phyloP scores from a whole-genome alignment of 2,329 filamentous ascomycete genomes.

The Bipolaris bicolor region DNA sequence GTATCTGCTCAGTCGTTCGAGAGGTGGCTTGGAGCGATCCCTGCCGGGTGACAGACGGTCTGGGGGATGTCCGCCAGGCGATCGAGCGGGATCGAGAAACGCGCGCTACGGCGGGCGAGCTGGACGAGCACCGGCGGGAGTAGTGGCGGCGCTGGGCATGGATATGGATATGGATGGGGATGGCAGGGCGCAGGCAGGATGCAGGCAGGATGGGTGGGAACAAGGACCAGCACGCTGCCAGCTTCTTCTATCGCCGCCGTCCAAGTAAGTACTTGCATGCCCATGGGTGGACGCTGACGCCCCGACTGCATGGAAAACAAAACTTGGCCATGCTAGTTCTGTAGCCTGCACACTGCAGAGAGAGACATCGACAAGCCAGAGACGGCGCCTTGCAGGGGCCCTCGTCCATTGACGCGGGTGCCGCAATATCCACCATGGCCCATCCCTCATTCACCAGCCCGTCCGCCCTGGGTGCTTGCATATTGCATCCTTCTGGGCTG shows the following conservation, averaged over 20 bases:
- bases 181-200: no score
- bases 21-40: conserved; percentile 39
- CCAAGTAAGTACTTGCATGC: no score
- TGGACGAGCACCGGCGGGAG: neutral
- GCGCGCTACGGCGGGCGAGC: conserved; percentile 1
- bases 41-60: conserved; percentile 22
- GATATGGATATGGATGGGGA: no score
- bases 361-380: conserved; percentile 10
- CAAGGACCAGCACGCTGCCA: neutral
- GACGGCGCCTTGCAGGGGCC: conserved; percentile 27
- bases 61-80: conserved; percentile 9
- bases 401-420: conserved; percentile 28
- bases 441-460: conserved; percentile 27
- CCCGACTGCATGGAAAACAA: conserved; percentile 6
- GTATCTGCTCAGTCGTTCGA: conserved; percentile 34
- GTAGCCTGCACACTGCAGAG: no score
- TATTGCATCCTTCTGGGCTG: conserved; percentile 3
- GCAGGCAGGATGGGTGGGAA: no score
- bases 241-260: neutral
- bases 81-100: conserved; percentile 16
- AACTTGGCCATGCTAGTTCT: neutral
- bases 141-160: neutral
- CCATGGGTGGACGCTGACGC: neutral
- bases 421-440: conserved; percentile 27
- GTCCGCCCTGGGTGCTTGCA: conserved; percentile 21